Base-by-base conservation (phyloP, 768 basidiomycete species). In the Pisolithus marmoratus region DNA sequence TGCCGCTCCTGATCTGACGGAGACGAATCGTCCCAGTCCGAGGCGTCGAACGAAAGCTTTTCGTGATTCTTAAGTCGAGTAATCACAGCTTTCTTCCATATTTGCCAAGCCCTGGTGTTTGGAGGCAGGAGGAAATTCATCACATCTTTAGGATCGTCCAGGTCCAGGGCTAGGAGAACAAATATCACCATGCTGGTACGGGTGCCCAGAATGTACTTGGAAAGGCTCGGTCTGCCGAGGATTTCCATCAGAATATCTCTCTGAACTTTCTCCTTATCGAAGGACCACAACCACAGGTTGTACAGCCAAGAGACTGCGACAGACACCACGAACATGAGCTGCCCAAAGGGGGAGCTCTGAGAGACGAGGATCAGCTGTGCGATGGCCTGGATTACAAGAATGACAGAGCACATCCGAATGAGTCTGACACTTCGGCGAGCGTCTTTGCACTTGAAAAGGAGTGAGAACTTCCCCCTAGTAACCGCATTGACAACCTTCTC, bases 241-340 rank as follows among this genome's bases (percentile, higher is more conserved):
- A 34, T 4, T 3, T 19, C 8, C 29, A 17, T 36, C 46, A 65
- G 48, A 12, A 64, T 34, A 8, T 58, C 15, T 47, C 48, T 54
- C 57, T 71, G 59, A 6, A 59, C 45, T 15, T 27, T 46, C 24
- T 57, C 60, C 8, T 54, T 56, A 23, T 72, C 68, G 65, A 72
- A 51, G n/a, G 63, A 65, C 1, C 67, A 66, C 20, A 68, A 48
- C 19, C 49, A 54, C 20, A 54, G 60, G 17, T 64, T 71, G 53
- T 72, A 70, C 5, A 22, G 19, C 70, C 70, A 71, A 4, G 70
- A 70, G 0, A 67, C 58, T 5, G 49, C 59, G 19, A 72, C 59
- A 5, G 68, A 63, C 17, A 54, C 46, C 23, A 71, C 49, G 46
- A 72, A 70, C 63, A 72, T 60, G 49, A 69, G 51, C 48, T 72